phyloP scores from a whole-genome alignment of 75 land plant species.

The Pinus albicaulis region DNA sequence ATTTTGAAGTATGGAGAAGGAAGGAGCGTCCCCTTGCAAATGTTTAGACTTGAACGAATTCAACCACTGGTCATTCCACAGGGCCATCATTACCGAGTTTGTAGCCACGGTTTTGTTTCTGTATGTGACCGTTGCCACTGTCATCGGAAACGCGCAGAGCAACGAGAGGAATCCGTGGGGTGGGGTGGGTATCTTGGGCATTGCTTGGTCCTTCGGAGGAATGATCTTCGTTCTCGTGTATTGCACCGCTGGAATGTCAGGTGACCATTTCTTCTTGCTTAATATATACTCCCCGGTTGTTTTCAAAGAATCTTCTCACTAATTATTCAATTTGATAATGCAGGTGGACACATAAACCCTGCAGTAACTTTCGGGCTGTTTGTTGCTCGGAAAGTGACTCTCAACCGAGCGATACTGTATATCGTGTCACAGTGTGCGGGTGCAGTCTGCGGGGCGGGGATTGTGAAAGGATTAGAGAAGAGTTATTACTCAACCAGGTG shows the following conservation, averaged over 20 bases:
- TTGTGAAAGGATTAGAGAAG: conserved; percentile 47
- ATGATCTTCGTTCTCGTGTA: conserved; percentile 12
- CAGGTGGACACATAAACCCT: conserved; percentile 17
- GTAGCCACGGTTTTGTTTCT: conserved; percentile 23
- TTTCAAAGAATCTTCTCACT: background rate
- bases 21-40: conserved; percentile 16
- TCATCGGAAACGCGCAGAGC: conserved; percentile 24
- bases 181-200: conserved; percentile 47
- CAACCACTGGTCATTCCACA: conserved; percentile 46
- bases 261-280: conserved; percentile 8
- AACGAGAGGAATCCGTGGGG: conserved; percentile 11
- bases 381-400: conserved; percentile 52
- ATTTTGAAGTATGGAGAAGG: background rate
- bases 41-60: conserved; percentile 28
- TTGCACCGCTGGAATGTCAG: conserved; percentile 58
- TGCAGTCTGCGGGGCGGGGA: conserved; percentile 31
- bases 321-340: background rate
- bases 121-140: conserved; percentile 35
- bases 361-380: conserved; percentile 38
- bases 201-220: conserved; percentile 64
- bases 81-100: conserved; percentile 52
- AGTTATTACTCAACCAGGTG: background rate
- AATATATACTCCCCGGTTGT: background rate
- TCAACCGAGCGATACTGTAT: conserved; percentile 43
- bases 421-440: conserved; percentile 29